Base-by-base conservation (phyloP, 192 early-diverging fungal genomes). In the Coemansia sp. region DNA sequence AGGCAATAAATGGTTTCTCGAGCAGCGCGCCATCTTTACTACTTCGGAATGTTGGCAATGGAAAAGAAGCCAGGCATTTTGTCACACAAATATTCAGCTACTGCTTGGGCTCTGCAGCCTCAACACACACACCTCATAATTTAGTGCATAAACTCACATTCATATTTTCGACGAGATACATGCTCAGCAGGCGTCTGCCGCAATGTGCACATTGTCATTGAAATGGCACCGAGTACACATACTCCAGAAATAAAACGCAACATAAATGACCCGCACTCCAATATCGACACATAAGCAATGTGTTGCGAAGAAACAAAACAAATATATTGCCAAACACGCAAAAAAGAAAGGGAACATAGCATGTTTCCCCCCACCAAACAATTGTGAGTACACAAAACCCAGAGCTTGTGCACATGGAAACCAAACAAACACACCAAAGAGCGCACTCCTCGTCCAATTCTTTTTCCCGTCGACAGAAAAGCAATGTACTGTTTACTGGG, bases 401-500 rank as follows among this genome's bases (percentile, higher is more conserved):
- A 48, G 17, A 48, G 15, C 15, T 19, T 48, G 45, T 7, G 45
- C n/a, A 48, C 2, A 15, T 48, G n/a, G 42, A 41, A 4, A 1
- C 58, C 42, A 8, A 15, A 1, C 1, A 29, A 29, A 43, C 19
- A 38, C 14, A 41, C 38, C 35, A 76, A 61, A 55, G 61, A 15
- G 29, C 29, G 29, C 29, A 29, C 29, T 3, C 45, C 43, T n/a
- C 8, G 8, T 19, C 45, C 45, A 19, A 19, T 8, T 48, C 45
- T 48, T 48, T 48, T 19, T 19, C 7, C 5, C 17, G 17, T 19
- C 45, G 19, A 19, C 45, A 45, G 48, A 42, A 48, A 62, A 11
- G 9, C 9, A n/a, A 14, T 50, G 19, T 13, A 62, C 9, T 56
- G 38, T 85, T 90, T 94, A 96, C 73, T 89, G 85, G 84, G 93